These are phyloP conservation scores for Ophiostoma montium DNA, from an alignment of 2,329 filamentous ascomycete genomes.

Conservation along the genomic window DNA sequence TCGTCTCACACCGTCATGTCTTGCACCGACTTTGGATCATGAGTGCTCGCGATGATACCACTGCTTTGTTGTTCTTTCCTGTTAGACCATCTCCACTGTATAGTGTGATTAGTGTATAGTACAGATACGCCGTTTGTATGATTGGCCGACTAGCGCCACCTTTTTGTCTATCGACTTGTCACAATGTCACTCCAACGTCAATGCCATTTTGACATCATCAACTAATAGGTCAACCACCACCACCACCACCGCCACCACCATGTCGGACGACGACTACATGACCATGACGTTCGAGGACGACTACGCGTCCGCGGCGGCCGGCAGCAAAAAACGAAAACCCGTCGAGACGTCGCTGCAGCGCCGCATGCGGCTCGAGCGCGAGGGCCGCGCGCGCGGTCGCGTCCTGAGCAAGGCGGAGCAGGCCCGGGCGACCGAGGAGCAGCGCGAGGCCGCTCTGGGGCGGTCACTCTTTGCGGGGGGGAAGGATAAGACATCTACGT, in stretches of 20 bases:
- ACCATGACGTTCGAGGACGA: conserved; percentile 75
- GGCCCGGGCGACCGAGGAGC: conserved; percentile 55
- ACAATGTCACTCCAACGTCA: no score
- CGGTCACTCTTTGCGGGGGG: conserved; percentile 45
- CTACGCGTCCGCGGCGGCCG: conserved; percentile 19
- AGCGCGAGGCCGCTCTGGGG: conserved; percentile 61
- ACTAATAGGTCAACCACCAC: neutral
- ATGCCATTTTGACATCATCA: no score
- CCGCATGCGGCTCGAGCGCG: conserved; percentile 37
- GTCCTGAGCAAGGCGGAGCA: conserved; percentile 73
- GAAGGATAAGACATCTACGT: no score
- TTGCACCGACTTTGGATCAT: no score
- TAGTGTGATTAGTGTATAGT: no score
- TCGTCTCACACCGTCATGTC: no score
- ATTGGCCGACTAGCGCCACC: no score
- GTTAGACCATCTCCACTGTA: no score
- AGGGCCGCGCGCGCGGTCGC: conserved; percentile 53
- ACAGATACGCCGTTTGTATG: no score
- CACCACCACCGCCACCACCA: neutral
- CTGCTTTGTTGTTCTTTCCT: no score
- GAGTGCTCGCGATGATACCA: no score
- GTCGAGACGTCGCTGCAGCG: conserved; percentile 39
- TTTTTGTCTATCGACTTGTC: no score
- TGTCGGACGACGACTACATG: conserved; percentile 71
- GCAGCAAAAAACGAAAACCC: conserved; percentile 1